Base-by-base conservation (phyloP, 2,329 filamentous ascomycete genomes). In the Diaporthe citriasiana region DNA sequence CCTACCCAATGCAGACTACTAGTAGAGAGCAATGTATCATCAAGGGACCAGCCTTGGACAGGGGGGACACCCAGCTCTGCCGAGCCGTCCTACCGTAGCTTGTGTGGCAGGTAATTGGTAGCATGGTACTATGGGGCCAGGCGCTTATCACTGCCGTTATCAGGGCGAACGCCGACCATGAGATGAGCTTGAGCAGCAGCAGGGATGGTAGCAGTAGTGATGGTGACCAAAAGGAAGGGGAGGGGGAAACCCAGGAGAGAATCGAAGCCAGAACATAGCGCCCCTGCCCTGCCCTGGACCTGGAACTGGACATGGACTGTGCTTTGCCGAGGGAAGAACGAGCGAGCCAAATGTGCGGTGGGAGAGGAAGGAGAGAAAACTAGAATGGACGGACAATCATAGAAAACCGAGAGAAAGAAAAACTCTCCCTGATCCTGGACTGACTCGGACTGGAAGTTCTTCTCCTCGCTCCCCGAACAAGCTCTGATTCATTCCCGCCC, bases 401-500 rank as follows among this genome's bases (percentile, higher is more conserved):
- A 38, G 60, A 33, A 59, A 30, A 45, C 19, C 42, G 22, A 56
- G 30, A 40, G 42, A 35, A 9, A 38, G 19, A 15, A 47, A 72
- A 50, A 17, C 45, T 35, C 35, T n/a, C 55, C 10, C 47, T 35
- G 50, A n/a, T 45, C 17, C 40, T 25, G 38, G 10, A 51, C 73
- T 75, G 73, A 75, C 73, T 75, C 73, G 73, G 27, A 38, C 13
- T 70, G 63, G 33, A 38, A n/a, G 15, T 45, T 51, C 53, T 65
- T 51, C 50, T 57, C 53, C 22, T 51, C 40, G 30, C 13, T 53
- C 65, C 15, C 40, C 25, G 35, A 63, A 50, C 42, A n/a, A 27
- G n/a, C 47, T 73, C 71, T 73, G 73, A 75, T 66, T 75, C 73
- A 73, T 70, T 74, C 40, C 40, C 27, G 19, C 33, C 55, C 53